phyloP scores from a whole-genome alignment of 179 eudicot species.

The Beta corolliflora region DNA sequence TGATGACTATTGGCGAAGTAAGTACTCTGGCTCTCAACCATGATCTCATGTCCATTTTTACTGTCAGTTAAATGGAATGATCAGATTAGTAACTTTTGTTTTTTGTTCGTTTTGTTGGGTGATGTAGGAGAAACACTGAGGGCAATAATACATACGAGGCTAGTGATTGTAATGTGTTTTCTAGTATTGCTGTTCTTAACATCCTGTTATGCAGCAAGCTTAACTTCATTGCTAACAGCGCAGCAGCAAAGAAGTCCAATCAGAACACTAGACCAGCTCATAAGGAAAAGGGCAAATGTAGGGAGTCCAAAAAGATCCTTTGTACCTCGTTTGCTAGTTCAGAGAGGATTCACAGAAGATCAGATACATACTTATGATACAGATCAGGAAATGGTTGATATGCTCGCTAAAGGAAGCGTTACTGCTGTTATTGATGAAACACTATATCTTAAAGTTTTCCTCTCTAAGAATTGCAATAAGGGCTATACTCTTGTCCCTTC shows the following conservation, averaged over 20 bases:
- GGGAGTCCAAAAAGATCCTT: constrained; percentile 31
- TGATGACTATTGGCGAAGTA: constrained; percentile 27
- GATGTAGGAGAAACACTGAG: constrained; percentile 32
- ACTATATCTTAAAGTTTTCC: constrained; percentile 33
- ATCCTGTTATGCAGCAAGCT: constrained; percentile 34
- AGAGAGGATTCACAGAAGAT: constrained; percentile 27
- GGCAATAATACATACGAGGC: constrained; percentile 34
- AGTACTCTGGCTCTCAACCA: neutral
- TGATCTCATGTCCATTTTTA: neutral
- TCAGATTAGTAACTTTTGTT: neutral
- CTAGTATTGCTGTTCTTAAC: constrained; percentile 28
- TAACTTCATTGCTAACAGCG: constrained; percentile 28
- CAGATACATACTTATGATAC: constrained; percentile 19
- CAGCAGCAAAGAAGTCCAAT: constrained; percentile 13
- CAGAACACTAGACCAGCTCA: constrained; percentile 25
- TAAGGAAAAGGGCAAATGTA: constrained; percentile 28
- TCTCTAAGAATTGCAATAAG: constrained; percentile 33
- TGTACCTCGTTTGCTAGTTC: constrained; percentile 20
- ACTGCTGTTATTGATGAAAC: constrained; percentile 33
- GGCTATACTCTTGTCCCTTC: constrained; percentile 35
- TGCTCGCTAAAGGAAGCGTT: constrained; percentile 31
- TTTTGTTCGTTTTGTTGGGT: neutral
- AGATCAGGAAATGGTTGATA: constrained; percentile 31
- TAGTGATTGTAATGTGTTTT: constrained; percentile 36
- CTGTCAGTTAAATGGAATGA: neutral